phyloP scores from a whole-genome alignment of 1,139 yeast species.

The Magnusiomyces ingens region DNA sequence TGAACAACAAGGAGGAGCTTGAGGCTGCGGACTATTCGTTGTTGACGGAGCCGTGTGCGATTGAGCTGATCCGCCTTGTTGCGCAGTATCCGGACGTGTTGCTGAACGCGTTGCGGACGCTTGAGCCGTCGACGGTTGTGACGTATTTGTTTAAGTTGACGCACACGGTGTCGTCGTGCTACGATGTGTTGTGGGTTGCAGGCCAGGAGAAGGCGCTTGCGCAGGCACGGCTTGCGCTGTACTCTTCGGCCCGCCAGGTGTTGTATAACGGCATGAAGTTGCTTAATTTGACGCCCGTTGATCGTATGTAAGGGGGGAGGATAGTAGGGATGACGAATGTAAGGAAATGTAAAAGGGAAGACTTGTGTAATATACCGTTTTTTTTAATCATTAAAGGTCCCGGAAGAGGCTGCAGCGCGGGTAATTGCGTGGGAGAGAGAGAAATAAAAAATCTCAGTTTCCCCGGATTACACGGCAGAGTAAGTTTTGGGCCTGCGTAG shows the following conservation, averaged over 20 bases:
- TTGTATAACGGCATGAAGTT: conserved; percentile 85
- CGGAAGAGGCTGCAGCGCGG: too few species aligned
- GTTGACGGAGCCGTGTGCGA: conserved; percentile 71
- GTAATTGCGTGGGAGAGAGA: too few species aligned
- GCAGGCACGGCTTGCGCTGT: conserved; percentile 86
- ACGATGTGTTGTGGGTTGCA: conserved; percentile 94
- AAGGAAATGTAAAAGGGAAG: too few species aligned
- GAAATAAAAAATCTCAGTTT: too few species aligned
- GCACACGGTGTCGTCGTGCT: conserved; percentile 91
- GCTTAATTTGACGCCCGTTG: conserved; percentile 94
- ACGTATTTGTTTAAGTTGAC: conserved; percentile 89
- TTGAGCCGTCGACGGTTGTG: conserved; percentile 91
- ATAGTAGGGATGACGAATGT: too few species aligned
- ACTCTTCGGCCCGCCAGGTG: conserved; percentile 85
- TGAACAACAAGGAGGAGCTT: conserved; percentile 37
- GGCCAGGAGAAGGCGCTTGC: conserved; percentile 91
- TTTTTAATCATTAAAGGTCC: too few species aligned
- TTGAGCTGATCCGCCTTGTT: conserved; percentile 64
- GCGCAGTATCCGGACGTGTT: conserved; percentile 91
- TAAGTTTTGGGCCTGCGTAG: too few species aligned
- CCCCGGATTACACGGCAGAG: too few species aligned
- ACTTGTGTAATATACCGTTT: too few species aligned
- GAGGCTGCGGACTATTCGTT: conserved; percentile 60
- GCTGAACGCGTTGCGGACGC: conserved; percentile 73
- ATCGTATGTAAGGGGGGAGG: conserved; percentile 70